Base-by-base conservation (phyloP, 108 stramenopile species). In the Conticribra guillardii region DNA sequence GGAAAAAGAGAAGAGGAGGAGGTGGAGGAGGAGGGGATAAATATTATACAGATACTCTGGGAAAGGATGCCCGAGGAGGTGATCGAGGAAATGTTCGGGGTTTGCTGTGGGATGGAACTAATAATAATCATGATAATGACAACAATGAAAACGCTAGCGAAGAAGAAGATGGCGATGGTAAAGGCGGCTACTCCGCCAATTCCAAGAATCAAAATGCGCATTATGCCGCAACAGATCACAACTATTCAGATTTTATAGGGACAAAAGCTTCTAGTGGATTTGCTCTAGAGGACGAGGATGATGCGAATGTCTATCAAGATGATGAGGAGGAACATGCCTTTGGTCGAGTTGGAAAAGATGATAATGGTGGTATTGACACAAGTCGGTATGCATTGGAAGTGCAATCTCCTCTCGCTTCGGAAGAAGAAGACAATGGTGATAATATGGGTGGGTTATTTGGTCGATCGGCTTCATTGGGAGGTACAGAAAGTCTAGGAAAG, bases 231-330 rank as follows among this genome's bases (percentile, higher is more conserved):
- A 82, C 79, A 32, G 83, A 85, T 67, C 62, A 50, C 1, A 75
- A 82, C 51, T 70, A 77, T 59, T 51, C 77, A 64, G 88, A 94
- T 54, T 88, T 94, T 74, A 87, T 94, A 11, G 93, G 93, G 1
- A 75, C 73, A 19, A 83, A 76, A 37, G 79, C 85, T 0, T 84
- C 80, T 5, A 88, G 84, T 59, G 93, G 93, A 32, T 94, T 94
- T 74, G 89, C 93, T 9, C 69, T 94, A 19, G 80, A 86, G 47
- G 93, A 94, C 46, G 93, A 91, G 64, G 93, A 90, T 24, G 93
- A 94, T 54, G 48, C 70, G 21, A 86, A 94, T 72, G 88, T 85
- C 9, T 91, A 90, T 67, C 80, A 89, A 47, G 65, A 83, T 21
- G 74, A 70, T 47, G 69, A 71, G 17, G 29, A 48, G 47, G 60